Percentiles rank a stretch among this genome's conserved stretches.
Evolutionary conservation across 352 stramenopile genomes (phyloP).

Genomic region (Peronosclerospora sorghi): DNA sequence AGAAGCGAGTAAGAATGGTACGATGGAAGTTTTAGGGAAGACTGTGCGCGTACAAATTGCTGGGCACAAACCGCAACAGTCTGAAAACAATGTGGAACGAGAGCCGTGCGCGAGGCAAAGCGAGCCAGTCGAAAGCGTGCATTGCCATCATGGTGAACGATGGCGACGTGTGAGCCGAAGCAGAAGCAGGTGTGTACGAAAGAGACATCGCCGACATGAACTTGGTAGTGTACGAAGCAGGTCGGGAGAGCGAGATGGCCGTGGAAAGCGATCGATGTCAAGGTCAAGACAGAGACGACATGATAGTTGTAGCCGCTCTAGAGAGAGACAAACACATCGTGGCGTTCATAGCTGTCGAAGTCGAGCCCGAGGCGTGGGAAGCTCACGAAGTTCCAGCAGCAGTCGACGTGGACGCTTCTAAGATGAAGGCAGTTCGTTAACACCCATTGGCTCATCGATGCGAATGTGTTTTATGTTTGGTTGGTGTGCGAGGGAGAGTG

Average conservation of each 20-base stretch:
- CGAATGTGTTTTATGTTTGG: too few species aligned
- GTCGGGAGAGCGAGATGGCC: neutral
- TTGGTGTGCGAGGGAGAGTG: too few species aligned
- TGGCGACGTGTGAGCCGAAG: slow-evolving; percentile 4
- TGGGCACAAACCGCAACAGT: slow-evolving; percentile 15
- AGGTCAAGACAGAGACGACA: neutral
- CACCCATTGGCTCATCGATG: too few species aligned
- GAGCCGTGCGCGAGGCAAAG: neutral
- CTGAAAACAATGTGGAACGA: neutral
- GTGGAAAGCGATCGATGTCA: neutral
- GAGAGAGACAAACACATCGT: too few species aligned
- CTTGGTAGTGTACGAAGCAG: too few species aligned
- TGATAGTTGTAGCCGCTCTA: neutral
- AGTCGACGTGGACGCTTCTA: too few species aligned
- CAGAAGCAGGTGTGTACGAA: neutral
- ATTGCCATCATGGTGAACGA: neutral
- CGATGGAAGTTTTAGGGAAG: slow-evolving; percentile 59
- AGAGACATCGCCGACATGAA: neutral
- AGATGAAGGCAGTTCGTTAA: too few species aligned
- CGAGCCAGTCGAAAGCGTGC: neutral
- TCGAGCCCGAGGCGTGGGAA: neutral
- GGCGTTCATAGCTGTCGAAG: neutral
- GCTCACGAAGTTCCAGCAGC: too few species aligned
- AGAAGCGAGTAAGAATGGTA: slow-evolving; percentile 23
- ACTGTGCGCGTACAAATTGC: slow-evolving; percentile 63